Conservation (phyloP, 495 filamentous ascomycete species). For the Penicillium roqueforti region DNA sequence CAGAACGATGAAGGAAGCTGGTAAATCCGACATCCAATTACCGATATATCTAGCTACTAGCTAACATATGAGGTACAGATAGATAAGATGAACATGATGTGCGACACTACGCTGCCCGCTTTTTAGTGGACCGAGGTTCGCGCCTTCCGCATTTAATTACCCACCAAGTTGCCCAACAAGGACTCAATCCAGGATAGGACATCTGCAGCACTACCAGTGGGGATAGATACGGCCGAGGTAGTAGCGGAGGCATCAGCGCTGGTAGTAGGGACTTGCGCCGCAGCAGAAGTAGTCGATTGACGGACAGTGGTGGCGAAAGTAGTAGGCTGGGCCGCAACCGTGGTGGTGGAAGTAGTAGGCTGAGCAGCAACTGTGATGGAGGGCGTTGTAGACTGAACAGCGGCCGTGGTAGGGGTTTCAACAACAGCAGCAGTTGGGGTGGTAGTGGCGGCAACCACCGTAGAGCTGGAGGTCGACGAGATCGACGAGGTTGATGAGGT, state of each 20-base stretch:
- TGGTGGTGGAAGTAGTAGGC: not conserved
- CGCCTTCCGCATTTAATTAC: not conserved
- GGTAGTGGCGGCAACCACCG: not conserved
- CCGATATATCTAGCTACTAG: not conserved
- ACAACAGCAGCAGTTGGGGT: not conserved
- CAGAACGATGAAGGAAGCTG: not conserved
- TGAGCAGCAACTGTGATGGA: not conserved
- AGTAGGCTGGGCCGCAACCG: not conserved
- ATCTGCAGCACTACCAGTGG: not conserved
- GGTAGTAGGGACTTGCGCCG: not conserved
- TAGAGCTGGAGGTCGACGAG: not conserved
- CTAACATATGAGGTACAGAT: not conserved
- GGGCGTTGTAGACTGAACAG: not conserved
- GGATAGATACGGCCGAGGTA: not conserved
- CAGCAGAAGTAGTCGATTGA: constrained; percentile 2
- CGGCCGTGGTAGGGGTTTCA: too few species aligned
- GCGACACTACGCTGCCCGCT: not conserved
- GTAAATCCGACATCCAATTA: not conserved
- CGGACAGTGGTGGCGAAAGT: constrained; percentile 5
- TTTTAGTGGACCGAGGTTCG: not conserved
- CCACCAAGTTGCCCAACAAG: constrained; percentile 1
- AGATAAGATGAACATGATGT: not conserved
- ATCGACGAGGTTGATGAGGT: not conserved
- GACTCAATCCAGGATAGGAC: constrained; percentile 3
- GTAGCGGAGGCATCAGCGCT: too few species aligned